Evolutionary conservation across 2,329 filamentous ascomycete species (phyloP).

Genomic region (Hypoxylon sp.): DNA sequence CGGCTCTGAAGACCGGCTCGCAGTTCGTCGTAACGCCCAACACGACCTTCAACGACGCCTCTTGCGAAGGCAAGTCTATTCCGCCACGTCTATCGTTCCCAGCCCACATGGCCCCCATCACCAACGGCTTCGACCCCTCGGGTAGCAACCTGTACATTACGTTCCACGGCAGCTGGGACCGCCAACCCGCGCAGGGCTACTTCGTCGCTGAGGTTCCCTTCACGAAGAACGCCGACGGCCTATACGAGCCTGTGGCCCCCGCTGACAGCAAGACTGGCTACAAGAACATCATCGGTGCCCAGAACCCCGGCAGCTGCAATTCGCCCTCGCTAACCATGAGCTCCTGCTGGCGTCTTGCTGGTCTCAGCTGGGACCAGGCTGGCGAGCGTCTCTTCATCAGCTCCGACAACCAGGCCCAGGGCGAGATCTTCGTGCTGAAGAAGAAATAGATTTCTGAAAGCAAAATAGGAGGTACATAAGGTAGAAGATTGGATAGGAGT

Average conservation of each 20-base stretch:
- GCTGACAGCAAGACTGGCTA: conserved; percentile 59
- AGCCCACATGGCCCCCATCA: conserved; percentile 74
- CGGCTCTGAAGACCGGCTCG: conserved; percentile 53
- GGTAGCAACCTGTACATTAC: conserved; percentile 72
- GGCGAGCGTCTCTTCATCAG: conserved; percentile 66
- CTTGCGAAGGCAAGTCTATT: conserved; percentile 46
- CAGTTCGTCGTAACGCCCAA: conserved; percentile 55
- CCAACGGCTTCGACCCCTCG: conserved; percentile 72
- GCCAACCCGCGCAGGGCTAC: conserved; percentile 56
- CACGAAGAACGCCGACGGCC: conserved; percentile 52
- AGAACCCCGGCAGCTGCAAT: conserved; percentile 60
- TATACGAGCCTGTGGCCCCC: conserved; percentile 52
- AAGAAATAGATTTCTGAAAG: conserved; percentile 42
- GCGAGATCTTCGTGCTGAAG: conserved; percentile 59
- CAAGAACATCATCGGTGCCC: conserved; percentile 64
- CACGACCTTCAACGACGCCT: conserved; percentile 52
- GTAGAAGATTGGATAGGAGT: not conserved
- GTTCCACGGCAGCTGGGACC: conserved; percentile 73
- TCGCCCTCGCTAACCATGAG: conserved; percentile 54
- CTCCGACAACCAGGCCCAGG: conserved; percentile 63
- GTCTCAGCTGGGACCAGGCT: conserved; percentile 58
- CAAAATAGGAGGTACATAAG: not conserved
- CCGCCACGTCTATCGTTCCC: conserved; percentile 65
- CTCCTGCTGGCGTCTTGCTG: conserved; percentile 67
- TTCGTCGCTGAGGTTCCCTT: conserved; percentile 56